phyloP scores from a whole-genome alignment of 2,329 filamentous ascomycete genomes.

The Nannizziopsis barbatae region DNA sequence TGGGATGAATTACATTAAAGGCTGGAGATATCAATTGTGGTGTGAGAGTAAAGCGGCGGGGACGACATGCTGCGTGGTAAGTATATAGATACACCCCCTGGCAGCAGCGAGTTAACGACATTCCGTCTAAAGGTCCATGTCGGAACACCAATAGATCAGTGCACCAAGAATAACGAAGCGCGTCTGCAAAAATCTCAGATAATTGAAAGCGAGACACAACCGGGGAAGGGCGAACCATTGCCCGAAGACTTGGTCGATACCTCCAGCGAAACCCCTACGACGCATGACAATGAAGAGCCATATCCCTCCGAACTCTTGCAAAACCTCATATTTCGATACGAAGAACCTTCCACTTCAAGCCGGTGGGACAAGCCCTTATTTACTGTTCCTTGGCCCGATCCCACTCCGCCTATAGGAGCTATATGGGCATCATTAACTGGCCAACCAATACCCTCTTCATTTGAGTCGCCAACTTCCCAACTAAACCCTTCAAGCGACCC shows the following conservation, averaged over 20 bases:
- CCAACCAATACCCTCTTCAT: slow-evolving; percentile 22
- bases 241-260: background rate
- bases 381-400: slow-evolving; percentile 48
- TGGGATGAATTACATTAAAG: slow-evolving; percentile 58
- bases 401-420: slow-evolving; percentile 44
- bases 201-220: slow-evolving; percentile 4
- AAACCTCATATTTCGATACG: slow-evolving; percentile 55
- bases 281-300: slow-evolving; percentile 23
- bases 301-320: slow-evolving; percentile 49
- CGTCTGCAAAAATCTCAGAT: slow-evolving; percentile 18
- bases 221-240: background rate
- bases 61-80: slow-evolving; percentile 52
- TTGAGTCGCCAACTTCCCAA: slow-evolving; percentile 10
- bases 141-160: slow-evolving; percentile 46
- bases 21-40: slow-evolving; percentile 55
- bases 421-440: slow-evolving; percentile 50
- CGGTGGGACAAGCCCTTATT: slow-evolving; percentile 57
- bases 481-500: slow-evolving; percentile 9
- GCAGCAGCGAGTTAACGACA: background rate
- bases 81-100: slow-evolving; percentile 17
- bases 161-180: slow-evolving; percentile 43
- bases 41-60: slow-evolving; percentile 54
- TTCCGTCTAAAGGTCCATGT: slow-evolving; percentile 41
- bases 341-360: slow-evolving; percentile 55
- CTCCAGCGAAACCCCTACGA: background rate